phyloP scores from a whole-genome alignment of 2,329 filamentous ascomycete genomes.

The Aspergillus luchuensis region DNA sequence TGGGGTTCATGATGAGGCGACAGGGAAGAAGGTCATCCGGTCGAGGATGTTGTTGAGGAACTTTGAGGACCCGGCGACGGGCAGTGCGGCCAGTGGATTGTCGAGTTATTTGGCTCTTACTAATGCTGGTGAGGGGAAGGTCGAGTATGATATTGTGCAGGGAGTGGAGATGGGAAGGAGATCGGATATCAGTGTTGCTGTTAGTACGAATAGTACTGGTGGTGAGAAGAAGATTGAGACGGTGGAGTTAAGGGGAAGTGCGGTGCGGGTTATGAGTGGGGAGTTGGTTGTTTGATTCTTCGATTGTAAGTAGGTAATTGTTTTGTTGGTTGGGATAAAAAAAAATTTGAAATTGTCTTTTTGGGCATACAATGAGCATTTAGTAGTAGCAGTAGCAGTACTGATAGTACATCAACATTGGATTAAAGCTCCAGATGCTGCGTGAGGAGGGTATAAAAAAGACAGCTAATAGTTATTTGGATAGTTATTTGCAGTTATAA shows the following conservation, averaged over 20 bases:
- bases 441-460: no score
- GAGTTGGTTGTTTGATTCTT: neutral
- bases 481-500: no score
- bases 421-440: no score
- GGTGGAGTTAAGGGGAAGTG: slow-evolving; percentile 38
- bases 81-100: slow-evolving; percentile 63
- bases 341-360: no score
- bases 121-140: slow-evolving; percentile 33
- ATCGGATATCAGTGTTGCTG: slow-evolving; percentile 42
- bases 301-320: no score
- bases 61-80: slow-evolving; percentile 44
- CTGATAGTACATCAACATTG: no score
- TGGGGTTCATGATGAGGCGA: slow-evolving; percentile 61
- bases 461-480: no score
- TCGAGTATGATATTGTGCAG: slow-evolving; percentile 60
- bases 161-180: slow-evolving; percentile 67
- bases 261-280: slow-evolving; percentile 32
- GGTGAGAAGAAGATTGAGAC: slow-evolving; percentile 30
- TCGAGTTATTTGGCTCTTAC: slow-evolving; percentile 56
- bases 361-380: no score
- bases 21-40: slow-evolving; percentile 40
- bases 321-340: no score
- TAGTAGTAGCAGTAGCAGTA: no score
- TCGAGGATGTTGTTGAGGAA: slow-evolving; percentile 33
- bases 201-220: slow-evolving; percentile 23